These are phyloP conservation scores for Aureobasidium lini DNA, from an alignment of 2,329 filamentous ascomycete species.

Conservation along the genomic window DNA sequence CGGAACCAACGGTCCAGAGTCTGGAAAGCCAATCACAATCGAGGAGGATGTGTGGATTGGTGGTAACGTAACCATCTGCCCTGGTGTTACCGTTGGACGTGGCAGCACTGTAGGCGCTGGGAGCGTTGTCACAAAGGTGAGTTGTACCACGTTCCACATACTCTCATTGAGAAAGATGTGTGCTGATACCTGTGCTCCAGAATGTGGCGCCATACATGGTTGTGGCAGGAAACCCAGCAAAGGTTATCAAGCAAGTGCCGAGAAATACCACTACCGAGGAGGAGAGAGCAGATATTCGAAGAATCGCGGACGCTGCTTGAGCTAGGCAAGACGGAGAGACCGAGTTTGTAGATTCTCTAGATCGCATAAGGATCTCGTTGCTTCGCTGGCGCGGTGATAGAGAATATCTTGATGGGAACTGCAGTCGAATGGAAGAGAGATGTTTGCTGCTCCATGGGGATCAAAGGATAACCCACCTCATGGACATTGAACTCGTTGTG, in stretches of 20 bases:
- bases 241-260: conserved; percentile 14
- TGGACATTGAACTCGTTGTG: conserved; percentile 25
- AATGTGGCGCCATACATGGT: conserved; percentile 57
- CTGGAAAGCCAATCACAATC: conserved; percentile 64
- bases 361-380: conserved; percentile 14
- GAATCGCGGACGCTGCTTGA: conserved; percentile 14
- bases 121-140: conserved; percentile 69
- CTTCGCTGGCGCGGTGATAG: conserved; percentile 15
- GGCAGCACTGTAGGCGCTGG: conserved; percentile 71
- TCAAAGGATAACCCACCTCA: conserved; percentile 26
- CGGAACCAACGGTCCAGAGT: conserved; percentile 67
- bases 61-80: conserved; percentile 63
- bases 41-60: conserved; percentile 78
- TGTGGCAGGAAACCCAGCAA: conserved; percentile 56
- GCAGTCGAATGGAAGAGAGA: conserved; percentile 29
- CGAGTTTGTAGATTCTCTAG: neutral
- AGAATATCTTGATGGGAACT: conserved; percentile 28
- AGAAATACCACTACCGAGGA: conserved; percentile 16
- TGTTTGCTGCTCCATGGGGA: conserved; percentile 26
- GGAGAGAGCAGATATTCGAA: conserved; percentile 15
- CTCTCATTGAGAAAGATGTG: neutral
- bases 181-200: conserved; percentile 18
- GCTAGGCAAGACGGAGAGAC: neutral
- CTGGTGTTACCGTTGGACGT: conserved; percentile 70
- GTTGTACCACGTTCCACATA: neutral